phyloP scores from a whole-genome alignment of 2,329 filamentous ascomycete species.

The Clarireedia homoeocarpa region DNA sequence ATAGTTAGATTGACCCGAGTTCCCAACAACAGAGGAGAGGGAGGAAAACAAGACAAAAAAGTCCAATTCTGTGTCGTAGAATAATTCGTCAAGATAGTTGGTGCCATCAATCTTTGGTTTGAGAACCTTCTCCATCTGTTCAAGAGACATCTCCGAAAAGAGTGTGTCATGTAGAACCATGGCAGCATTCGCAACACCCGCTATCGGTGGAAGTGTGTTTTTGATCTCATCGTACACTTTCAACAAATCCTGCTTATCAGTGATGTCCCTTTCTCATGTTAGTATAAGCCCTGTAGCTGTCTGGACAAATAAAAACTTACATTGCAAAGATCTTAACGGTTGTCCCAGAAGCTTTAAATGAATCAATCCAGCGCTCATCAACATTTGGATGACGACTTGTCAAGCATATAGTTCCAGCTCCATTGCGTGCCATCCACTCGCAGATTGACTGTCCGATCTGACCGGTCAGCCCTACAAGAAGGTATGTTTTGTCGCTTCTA shows the following conservation, averaged over 20 bases:
- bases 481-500: slow-evolving; percentile 23
- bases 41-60: slow-evolving; percentile 37
- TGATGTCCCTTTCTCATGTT: neutral
- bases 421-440: slow-evolving; percentile 34
- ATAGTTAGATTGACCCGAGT: slow-evolving; percentile 31
- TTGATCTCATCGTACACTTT: neutral
- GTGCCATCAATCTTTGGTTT: slow-evolving; percentile 32
- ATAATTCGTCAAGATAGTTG: slow-evolving; percentile 27
- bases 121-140: slow-evolving; percentile 21
- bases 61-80: slow-evolving; percentile 28
- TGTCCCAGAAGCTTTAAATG: slow-evolving; percentile 6
- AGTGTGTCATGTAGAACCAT: slow-evolving; percentile 31
- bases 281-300: too few species aligned
- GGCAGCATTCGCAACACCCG: slow-evolving; percentile 37
- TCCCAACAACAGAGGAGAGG: slow-evolving; percentile 28
- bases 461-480: slow-evolving; percentile 24
- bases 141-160: slow-evolving; percentile 23
- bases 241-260: neutral
- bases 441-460: slow-evolving; percentile 31
- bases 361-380: slow-evolving; percentile 24
- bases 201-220: slow-evolving; percentile 24
- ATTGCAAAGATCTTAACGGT: neutral
- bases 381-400: slow-evolving; percentile 28
- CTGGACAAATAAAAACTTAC: too few species aligned
- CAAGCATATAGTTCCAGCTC: slow-evolving; percentile 27